Evolutionary conservation across 768 basidiomycete genomes (phyloP), one percentile per base, ranked within the genome.

Genomic region (Boletus fagicola): DNA sequence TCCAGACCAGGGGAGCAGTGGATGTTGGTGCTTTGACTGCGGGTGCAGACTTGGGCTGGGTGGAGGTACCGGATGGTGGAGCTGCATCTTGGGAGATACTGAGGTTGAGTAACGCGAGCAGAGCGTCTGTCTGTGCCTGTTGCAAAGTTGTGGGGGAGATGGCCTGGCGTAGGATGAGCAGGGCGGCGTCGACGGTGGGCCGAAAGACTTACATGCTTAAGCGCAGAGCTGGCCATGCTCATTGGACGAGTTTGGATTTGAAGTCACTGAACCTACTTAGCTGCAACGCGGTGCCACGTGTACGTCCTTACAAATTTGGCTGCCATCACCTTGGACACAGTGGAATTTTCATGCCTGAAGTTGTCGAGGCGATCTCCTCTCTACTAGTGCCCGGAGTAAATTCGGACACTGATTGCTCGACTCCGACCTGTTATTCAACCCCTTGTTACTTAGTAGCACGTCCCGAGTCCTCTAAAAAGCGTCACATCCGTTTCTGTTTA

Each of bases 1-100:
- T 99, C 96, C 97, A 99, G 5, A 97, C 86, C 6, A 93, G 85
- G 31, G 93, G 91, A 0, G 82, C 84, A 13, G 80, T 78, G 28
- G 80, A 72, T 8, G 80, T 72, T 2, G 83, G 75, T 3, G 77
- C 71, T 62, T 85, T 87, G 57, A 77, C 68, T n/a, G 77, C 70
- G 11, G 76, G 68, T 16, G 73, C 72, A 26, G 77, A 68, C 58
- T 64, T 71, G 40, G 65, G 33, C 16, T 63, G 62, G 30, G 50
- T 44, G 24, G 63, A 33, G 24, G 51, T 16, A 36, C 43, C 18
- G 35, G 67, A 49, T 1, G 44, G 22, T 7, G 46, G 56, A 5
- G 71, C 62, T 15, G 87, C 76, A 39, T 83, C 78, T 38, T 61
- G 62, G 30, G 58, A 28, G 33, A 26, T 1, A 70, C 94, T 93